Conservation (phyloP, 176 grass and related monocot genomes). For the barley (Hordeum vulgare) region MorexV3_pseudomolecules_assembly NC_058520.1:32660358-32660857, state of each 20-base stretch:
- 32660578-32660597: not conserved
- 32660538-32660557: not conserved
- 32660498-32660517: not conserved
- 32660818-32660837: conserved; percentile 5
- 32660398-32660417: not conserved
- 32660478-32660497: not conserved
- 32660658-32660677: too few relatives aligned
- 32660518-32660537: not conserved
- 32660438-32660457: not conserved
- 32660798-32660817: not conserved
- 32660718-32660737: not conserved
- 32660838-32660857: too few relatives aligned
- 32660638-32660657: too few relatives aligned
- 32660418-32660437: not conserved
- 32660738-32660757: not conserved
- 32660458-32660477: not conserved
- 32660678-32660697: conserved; percentile 1
- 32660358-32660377: conserved; percentile 9
- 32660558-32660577: not conserved
- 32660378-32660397: not conserved
- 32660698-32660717: not conserved
- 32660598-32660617: not conserved
- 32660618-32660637: too few relatives aligned
- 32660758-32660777: not conserved
- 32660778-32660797: not conserved